phyloP scores from a whole-genome alignment of 2,329 filamentous ascomycete species.

The Davidsoniella australis region DNA sequence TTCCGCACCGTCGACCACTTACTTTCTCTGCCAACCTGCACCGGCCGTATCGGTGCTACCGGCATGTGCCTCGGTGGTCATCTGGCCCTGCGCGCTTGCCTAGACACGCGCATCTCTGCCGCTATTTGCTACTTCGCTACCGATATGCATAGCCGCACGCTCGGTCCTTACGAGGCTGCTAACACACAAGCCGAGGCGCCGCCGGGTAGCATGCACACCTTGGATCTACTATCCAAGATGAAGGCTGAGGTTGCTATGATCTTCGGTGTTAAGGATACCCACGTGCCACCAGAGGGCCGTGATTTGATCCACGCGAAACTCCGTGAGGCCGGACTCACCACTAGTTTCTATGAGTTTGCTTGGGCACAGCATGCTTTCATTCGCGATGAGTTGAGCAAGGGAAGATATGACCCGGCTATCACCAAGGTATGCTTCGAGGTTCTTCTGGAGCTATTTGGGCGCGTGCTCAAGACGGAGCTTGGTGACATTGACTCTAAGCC shows the following conservation, averaged over 20 bases:
- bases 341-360: slow-evolving; percentile 78
- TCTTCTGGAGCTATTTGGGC: slow-evolving; percentile 66
- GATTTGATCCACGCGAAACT: slow-evolving; percentile 72
- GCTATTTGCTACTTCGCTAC: slow-evolving; percentile 84
- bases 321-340: slow-evolving; percentile 55
- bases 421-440: slow-evolving; percentile 84
- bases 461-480: slow-evolving; percentile 62
- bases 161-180: slow-evolving; percentile 46
- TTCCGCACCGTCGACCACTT: slow-evolving; percentile 51
- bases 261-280: slow-evolving; percentile 79
- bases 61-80: slow-evolving; percentile 93
- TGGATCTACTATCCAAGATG: slow-evolving; percentile 44
- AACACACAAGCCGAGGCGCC: slow-evolving; percentile 22
- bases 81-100: slow-evolving; percentile 45
- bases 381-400: slow-evolving; percentile 79
- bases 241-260: slow-evolving; percentile 74
- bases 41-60: slow-evolving; percentile 59
- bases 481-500: slow-evolving; percentile 47
- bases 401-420: slow-evolving; percentile 79
- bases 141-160: slow-evolving; percentile 64
- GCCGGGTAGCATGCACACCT: slow-evolving; percentile 29
- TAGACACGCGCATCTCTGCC: slow-evolving; percentile 61
- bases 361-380: slow-evolving; percentile 94
- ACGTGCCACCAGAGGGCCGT: slow-evolving; percentile 67
- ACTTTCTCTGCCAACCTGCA: slow-evolving; percentile 59